Base-by-base conservation (phyloP, 108 stramenopile genomes). In the Seminavis robusta region DNA sequence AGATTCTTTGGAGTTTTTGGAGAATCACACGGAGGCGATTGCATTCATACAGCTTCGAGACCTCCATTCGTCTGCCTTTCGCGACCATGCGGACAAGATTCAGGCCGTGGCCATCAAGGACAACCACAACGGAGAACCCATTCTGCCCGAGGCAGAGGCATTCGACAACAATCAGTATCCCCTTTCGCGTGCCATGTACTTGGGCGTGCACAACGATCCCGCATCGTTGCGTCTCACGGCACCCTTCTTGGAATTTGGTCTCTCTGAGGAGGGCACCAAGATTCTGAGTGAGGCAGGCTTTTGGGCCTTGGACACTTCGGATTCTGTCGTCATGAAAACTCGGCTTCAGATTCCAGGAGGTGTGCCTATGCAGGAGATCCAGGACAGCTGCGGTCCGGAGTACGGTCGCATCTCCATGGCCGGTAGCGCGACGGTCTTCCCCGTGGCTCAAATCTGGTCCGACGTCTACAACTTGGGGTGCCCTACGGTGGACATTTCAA, bases 81-180 rank as follows among this genome's bases (percentile, higher is more conserved):
- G n/a, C n/a, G n/a, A n/a, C 0, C n/a, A 61, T 52, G 33, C 26
- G 17, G 52, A 44, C 45, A 26, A 23, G 16, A 31, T 68, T 5
- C 37, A 21, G 17, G 40, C 67, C n/a, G 67, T 52, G 8, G 49
- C 67, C 41, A 52, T 68, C 21, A n/a, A n/a, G n/a, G n/a, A 27
- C 3, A 61, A 52, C 23, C 5, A 19, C 4, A 29, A 29, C 27
- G 59, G 51, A 8, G 26, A 24, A 3, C 61, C 26, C 39, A 32
- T 62, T 5, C 6, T 15, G 2, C 67, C 67, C 0, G 21, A n/a
- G 4, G 33, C 27, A 37, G 42, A 39, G 1, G 44, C 51, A 9
- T 34, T 68, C 32, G 39, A 16, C 20, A 25, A 52, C 46, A 52
- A 59, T 6, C 11, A 10, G 17, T 68, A 68, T 42, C 59, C 67